phyloP scores from a whole-genome alignment of 345 rosid species.

The Kernera saxatilis region DNA sequence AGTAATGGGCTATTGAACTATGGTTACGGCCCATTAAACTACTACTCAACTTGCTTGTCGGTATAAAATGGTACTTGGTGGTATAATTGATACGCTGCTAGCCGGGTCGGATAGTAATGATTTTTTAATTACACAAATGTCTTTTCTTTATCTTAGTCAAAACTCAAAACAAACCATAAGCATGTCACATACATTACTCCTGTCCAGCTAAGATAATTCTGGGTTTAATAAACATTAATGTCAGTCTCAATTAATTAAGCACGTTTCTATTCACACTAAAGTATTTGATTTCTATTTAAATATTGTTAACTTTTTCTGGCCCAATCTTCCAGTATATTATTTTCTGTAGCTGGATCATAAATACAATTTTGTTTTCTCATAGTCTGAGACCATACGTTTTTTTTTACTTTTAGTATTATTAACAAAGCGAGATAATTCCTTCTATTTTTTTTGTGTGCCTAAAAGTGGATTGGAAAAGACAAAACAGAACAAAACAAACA shows the following conservation, averaged over 20 bases:
- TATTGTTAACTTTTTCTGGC: not conserved
- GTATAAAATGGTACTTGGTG: not conserved
- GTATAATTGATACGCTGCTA: not conserved
- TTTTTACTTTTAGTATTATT: not conserved
- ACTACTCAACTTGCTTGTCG: not conserved
- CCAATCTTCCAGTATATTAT: not conserved
- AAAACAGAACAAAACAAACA: not conserved
- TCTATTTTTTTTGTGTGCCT: not conserved
- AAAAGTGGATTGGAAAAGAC: conserved; percentile 5
- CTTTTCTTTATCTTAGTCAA: not conserved
- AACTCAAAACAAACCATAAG: not conserved
- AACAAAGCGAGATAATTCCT: not conserved
- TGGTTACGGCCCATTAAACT: not conserved
- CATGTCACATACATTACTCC: not conserved
- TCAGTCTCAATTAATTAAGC: not conserved
- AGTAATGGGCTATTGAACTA: not conserved
- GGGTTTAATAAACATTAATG: not conserved
- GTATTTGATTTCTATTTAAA: not conserved
- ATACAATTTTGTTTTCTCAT: not conserved
- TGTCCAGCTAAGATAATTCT: not conserved
- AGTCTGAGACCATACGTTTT: not conserved
- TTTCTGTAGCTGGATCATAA: not conserved
- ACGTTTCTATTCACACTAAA: conserved; percentile 4
- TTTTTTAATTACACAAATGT: not conserved
- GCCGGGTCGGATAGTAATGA: not conserved